Base-by-base conservation (phyloP, 192 early-diverging fungal species). In the Radiomyces spectabilis region DNA sequence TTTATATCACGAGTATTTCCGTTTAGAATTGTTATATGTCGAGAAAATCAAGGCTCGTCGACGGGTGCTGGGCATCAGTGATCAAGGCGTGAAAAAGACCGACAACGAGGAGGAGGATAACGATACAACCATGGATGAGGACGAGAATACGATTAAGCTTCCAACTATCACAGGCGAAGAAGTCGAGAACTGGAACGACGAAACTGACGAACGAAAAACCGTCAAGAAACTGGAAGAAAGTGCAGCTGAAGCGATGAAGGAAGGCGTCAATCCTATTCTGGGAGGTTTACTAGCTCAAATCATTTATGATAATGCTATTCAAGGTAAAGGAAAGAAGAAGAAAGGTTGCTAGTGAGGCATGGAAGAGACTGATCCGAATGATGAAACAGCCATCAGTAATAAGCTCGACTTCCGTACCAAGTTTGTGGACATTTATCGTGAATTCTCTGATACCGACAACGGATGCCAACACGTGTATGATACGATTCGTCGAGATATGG, bases 1-100 rank as follows among this genome's bases (percentile, higher is more conserved):
- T 51, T 74, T 99, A 32, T 99, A 93, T 93, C 73, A 82, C 26
- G 93, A 95, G 68, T 99, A 96, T 66, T 94, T 96, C 57, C 82
- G 85, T 31, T 78, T 99, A 29, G 96, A 99, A 66, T 66, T 96
- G 19, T 70, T 93, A 21, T 93, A 88, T 59, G 74, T 91, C 21
- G 88, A 89, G 48, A 91, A 93, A 74, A 81, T 96, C 51, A 81
- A 81, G 55, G 82, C 84, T 9, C 77, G 96, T 41, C 67, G 92
- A 43, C 72, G 81, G 31, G 72, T 98, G 6, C 76, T 95, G 19
- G 91, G 91, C 44, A 81, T 88, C 22, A 69, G 69, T 40, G 63
- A 61, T 26, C 38, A 53, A 1, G 63, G 73, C 10, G 53, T 54
- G n/a, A 60, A 63, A 39, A 59, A 68, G 16, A 12, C 41, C 0